Percentiles rank a stretch among this genome's conserved stretches.
Conservation (phyloP, 208 protist genomes). For the Trypanosoma avium region DNA sequence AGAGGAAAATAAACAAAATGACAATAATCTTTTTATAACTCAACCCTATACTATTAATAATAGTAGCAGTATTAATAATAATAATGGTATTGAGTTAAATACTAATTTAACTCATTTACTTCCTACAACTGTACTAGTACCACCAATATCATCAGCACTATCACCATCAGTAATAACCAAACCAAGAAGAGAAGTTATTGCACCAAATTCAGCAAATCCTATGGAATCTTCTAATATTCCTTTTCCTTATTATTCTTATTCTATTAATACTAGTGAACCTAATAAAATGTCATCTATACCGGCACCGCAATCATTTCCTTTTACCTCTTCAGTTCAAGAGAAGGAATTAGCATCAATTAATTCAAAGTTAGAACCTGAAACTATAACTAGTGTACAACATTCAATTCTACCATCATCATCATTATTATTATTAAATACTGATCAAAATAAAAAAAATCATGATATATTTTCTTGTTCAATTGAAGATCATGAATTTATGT, state of each 20-base stretch:
- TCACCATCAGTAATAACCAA: no score
- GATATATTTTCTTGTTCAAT: not conserved
- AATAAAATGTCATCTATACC: no score
- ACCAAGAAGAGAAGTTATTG: no score
- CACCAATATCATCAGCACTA: not conserved
- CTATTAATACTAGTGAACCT: not conserved
- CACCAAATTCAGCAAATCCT: no score
- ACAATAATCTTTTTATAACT: not conserved
- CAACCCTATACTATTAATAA: not conserved
- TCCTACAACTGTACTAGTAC: slow-evolving; percentile 20
- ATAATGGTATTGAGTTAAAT: not conserved
- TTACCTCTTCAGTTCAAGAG: no score
- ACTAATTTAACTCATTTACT: not conserved
- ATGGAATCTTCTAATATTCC: no score
- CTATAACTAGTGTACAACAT: no score
- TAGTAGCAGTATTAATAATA: not conserved
- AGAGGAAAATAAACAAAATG: not conserved
- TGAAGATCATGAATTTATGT: slow-evolving; percentile 13
- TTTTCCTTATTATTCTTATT: not conserved
- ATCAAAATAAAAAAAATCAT: not conserved
- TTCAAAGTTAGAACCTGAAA: no score
- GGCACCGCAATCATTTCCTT: no score
- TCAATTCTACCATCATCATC: no score
- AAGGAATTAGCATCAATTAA: no score
- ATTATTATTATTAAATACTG: not conserved